A percentile compares a stretch with the other conserved stretches of the same genome.
Evolutionary conservation across 495 filamentous ascomycete species (phyloP).

Genomic region (Tuber calosporum): DNA sequence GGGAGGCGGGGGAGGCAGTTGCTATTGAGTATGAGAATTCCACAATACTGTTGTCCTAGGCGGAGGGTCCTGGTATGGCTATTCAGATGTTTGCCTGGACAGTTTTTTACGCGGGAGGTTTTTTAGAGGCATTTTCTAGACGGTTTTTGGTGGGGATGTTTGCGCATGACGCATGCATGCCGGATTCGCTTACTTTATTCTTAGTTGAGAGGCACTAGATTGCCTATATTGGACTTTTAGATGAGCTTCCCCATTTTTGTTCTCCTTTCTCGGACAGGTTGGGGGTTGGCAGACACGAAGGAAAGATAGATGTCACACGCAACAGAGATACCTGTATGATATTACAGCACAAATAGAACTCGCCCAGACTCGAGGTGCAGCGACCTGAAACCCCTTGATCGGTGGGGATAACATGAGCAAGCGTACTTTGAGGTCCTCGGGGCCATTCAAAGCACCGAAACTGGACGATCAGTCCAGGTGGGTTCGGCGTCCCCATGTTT

Average conservation of each 20-base stretch:
- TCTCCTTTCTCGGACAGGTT: background rate
- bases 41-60: constrained; percentile 28
- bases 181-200: background rate
- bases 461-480: background rate
- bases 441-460: background rate
- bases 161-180: background rate
- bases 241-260: background rate
- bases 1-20: constrained; percentile 53
- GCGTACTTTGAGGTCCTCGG: background rate
- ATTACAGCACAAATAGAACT: background rate
- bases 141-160: background rate
- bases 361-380: background rate
- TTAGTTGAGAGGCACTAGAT: background rate
- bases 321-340: background rate
- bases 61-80: background rate
- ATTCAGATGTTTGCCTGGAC: background rate
- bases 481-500: background rate
- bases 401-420: background rate
- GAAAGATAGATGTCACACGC: background rate
- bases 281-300: background rate
- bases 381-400: background rate
- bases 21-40: constrained; percentile 30
- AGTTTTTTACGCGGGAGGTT: background rate
- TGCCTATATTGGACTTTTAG: background rate
- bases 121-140: background rate